Base-by-base conservation (phyloP, 495 filamentous ascomycete species). In the Hyaloscypha variabilis region DNA sequence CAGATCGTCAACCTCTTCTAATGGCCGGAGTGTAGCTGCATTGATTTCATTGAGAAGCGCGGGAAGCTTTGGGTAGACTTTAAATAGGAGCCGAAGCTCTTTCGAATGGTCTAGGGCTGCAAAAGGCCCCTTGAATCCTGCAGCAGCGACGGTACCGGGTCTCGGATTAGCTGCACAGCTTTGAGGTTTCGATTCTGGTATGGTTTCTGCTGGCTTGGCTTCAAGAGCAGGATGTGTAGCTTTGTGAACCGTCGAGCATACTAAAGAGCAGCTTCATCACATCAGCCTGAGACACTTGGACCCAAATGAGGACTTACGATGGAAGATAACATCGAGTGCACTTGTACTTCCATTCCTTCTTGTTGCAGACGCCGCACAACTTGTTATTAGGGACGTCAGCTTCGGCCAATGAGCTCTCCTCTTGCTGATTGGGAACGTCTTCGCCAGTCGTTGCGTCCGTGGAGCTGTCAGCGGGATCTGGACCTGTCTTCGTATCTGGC, bases 181-280 rank as follows among this genome's bases (percentile, higher is more conserved):
- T 60, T 51, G 55, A 23, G 60, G 57, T 55, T 63, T 66, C n/a
- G 52, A 60, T 51, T 66, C 49, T 25, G 67, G 58, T 52, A 68
- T 62, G 59, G 52, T 61, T 62, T 26, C 46, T 36, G 26, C 46
- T 64, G 52, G 58, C 67, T 57, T 66, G 25, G 17, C 50, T 28
- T 36, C 60, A 29, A 52, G 59, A 56, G 50, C 51, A 46, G 66
- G 61, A 64, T 82, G 76, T 63, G 70, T 80, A 31, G 76, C 69
- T 67, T 84, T 88, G 77, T 93, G 90, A 29, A 80, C 74, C 67
- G 83, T 85, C 62, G 84, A 89, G 75, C 90, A 93, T 26, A 81
- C 76, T 53, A 91, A 79, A 1, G 89, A 92, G 69, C 90, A 93
- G 71, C 90, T 93, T 61, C n/a, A 24, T 11, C 30, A 57, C 17